Evolutionary conservation across 2,329 filamentous ascomycete genomes (phyloP), one percentile per base, ranked within the genome.

Genomic region (Hypoxylon sp.): DNA sequence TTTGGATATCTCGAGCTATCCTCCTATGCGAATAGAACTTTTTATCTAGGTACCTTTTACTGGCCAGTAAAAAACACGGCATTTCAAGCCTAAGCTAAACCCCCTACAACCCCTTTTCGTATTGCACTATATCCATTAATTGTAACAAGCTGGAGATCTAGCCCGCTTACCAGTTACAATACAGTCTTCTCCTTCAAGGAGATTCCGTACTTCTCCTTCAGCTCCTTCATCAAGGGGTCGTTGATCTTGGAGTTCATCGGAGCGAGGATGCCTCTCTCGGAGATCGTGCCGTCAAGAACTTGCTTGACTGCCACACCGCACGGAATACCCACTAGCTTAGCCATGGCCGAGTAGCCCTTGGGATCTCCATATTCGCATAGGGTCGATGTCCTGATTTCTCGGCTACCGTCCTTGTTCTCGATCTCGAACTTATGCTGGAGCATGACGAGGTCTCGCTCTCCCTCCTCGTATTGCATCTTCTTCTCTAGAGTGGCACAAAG

Each of bases 391-490:
- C 90, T 86, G 54, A 89, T 93, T 84, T 97, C 90, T 80, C 87
- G 88, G 78, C 83, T 88, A 76, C 94, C 93, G 78, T 96, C 91
- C 81, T 90, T 89, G 82, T 92, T 85, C 85, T 96, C 92, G 74
- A 97, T 94, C 78, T 90, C 90, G 80, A 97, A 97, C 83, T 89
- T 91, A 85, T 93, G 91, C 83, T 94, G 91, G 35, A 93, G 86
- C 83, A 92, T 88, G 72, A 96, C 92, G 72, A 97, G 84, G 80
- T 97, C 94, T 65, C 94, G 90, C 88, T 97, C 94, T 67, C 87
- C 91, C 75, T 91, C 85, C 77, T 88, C 91, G 81, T 91, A 97
- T 81, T 92, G 88, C 93, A 97, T 97, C 89, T 97, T 97, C 85
- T 92, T 83, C 85, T 97, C 94, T 35, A 97, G 87, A 2, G 90